Conservation (phyloP, 805 yeast genomes). For the Tetrapisispora fleetii region DNA sequence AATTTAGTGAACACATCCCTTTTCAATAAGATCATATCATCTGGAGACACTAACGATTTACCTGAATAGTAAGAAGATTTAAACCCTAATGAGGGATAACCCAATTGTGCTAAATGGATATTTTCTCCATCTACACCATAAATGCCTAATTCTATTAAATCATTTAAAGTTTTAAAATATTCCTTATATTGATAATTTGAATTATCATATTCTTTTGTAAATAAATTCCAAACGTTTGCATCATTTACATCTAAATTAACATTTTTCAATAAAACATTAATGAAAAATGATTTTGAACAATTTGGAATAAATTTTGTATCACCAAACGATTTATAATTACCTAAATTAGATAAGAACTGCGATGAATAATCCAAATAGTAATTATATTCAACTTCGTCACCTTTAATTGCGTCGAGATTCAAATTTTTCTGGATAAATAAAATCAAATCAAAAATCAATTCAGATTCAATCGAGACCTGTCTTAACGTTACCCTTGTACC, state of each 20-base stretch:
- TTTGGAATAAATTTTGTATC: conserved; percentile 78
- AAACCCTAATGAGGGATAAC: conserved; percentile 72
- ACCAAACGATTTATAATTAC: conserved; percentile 81
- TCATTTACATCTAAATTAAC: not conserved
- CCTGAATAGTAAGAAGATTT: conserved; percentile 63
- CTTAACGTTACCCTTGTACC: conserved; percentile 74
- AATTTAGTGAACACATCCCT: conserved; percentile 23
- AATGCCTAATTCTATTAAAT: conserved; percentile 38
- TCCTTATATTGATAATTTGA: conserved; percentile 1
- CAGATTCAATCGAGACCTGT: conserved; percentile 77
- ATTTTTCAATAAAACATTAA: not conserved
- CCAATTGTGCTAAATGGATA: conserved; percentile 42
- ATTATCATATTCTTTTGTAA: not conserved
- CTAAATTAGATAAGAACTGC: conserved; percentile 64
- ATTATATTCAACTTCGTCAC: conserved; percentile 27
- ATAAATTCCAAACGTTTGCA: not conserved
- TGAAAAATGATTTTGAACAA: conserved; percentile 38
- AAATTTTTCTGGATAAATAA: conserved; percentile 44
- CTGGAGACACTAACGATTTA: conserved; percentile 34
- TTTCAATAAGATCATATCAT: conserved; percentile 59
- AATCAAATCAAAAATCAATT: conserved; percentile 61
- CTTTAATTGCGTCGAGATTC: conserved; percentile 33
- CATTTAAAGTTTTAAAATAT: conserved; percentile 18
- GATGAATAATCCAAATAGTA: conserved; percentile 63
- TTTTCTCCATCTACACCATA: conserved; percentile 37